These are phyloP conservation scores for Leccinum fibrillosum DNA, from an alignment of 768 basidiomycete genomes.

Conservation along the genomic window DNA sequence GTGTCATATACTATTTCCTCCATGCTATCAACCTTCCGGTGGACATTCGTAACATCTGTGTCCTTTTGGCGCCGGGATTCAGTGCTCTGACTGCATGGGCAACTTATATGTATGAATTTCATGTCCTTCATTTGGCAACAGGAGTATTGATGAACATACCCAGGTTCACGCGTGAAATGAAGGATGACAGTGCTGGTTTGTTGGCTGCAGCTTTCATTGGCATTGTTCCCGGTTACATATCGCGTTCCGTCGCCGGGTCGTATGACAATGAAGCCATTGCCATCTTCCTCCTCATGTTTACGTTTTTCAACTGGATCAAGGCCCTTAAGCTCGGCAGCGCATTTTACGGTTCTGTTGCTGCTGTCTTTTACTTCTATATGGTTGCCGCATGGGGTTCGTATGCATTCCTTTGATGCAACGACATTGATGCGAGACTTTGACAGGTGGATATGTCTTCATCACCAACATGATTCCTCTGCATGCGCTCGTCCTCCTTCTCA, in stretches of 20 bases:
- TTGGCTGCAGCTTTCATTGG: conserved; percentile 97
- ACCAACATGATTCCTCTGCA: conserved; percentile 99
- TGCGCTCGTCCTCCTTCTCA: conserved; percentile 88
- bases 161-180: conserved; percentile 97
- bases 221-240: conserved; percentile 97
- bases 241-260: conserved; percentile 96
- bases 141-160: not conserved
- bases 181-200: conserved; percentile 92
- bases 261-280: conserved; percentile 99
- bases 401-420: not conserved
- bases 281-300: conserved; percentile 99
- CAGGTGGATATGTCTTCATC: conserved; percentile 98
- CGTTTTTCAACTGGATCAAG: conserved; percentile 96
- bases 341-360: conserved; percentile 84
- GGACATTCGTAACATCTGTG: conserved; percentile 96
- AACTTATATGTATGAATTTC: conserved; percentile 77
- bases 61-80: conserved; percentile 94
- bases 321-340: conserved; percentile 93
- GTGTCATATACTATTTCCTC: conserved; percentile 91
- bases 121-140: not conserved
- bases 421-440: conserved; percentile 9
- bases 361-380: conserved; percentile 99
- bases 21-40: conserved; percentile 90
- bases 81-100: conserved; percentile 96
- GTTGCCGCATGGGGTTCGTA: conserved; percentile 97